Percentiles rank a stretch among this genome's conserved stretches.
phyloP scores from a whole-genome alignment of 257 asterid genomes.

The Gentiana straminea region DNA sequence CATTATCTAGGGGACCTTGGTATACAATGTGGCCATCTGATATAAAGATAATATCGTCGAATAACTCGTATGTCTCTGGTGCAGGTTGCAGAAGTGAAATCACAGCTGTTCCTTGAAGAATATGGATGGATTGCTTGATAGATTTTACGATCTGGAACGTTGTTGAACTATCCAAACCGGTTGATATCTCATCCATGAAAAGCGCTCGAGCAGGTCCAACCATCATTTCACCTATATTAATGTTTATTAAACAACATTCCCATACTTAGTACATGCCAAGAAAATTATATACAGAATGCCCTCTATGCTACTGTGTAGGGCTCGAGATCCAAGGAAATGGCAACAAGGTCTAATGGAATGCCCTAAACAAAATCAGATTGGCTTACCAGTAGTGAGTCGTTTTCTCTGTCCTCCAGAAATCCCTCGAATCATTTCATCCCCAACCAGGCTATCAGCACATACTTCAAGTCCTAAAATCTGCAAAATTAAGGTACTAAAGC shows the following conservation, averaged over 20 bases:
- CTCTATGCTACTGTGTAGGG: no score
- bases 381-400: constrained; percentile 74
- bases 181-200: constrained; percentile 79
- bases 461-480: constrained; percentile 49
- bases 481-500: not conserved
- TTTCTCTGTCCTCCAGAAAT: constrained; percentile 88
- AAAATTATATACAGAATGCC: no score
- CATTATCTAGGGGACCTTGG: constrained; percentile 72
- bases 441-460: constrained; percentile 82
- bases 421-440: constrained; percentile 80
- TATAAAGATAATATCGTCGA: constrained; percentile 64
- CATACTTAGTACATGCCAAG: no score
- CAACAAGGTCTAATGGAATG: no score
- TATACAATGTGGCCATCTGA: constrained; percentile 77
- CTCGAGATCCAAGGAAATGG: no score
- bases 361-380: not conserved
- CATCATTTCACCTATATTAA: constrained; percentile 64
- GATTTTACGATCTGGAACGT: constrained; percentile 63
- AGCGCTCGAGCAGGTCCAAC: constrained; percentile 77
- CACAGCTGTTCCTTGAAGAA: constrained; percentile 54
- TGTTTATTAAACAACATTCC: not conserved
- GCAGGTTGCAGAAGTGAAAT: constrained; percentile 79
- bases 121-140: constrained; percentile 51
- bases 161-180: constrained; percentile 79
- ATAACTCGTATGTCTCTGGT: constrained; percentile 73